Conservation (phyloP, 2,329 filamentous ascomycete genomes). For the Pseudocercospora cruenta region DNA sequence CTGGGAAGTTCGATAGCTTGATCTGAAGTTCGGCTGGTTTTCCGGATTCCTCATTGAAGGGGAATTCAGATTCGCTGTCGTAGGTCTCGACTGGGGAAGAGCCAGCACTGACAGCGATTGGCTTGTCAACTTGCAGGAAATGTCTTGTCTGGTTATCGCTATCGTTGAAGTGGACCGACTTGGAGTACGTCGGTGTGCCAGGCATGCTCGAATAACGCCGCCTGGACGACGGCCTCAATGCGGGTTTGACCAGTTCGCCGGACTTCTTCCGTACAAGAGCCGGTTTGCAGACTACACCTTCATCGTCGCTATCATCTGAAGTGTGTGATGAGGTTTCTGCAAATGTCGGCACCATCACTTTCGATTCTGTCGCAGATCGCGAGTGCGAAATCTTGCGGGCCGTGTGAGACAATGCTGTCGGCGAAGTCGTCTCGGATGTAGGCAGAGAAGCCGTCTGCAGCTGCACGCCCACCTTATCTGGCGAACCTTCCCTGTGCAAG, state of each 20-base stretch:
- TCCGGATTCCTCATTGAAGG: conserved; percentile 66
- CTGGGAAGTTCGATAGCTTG: conserved; percentile 78
- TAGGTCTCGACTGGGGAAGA: conserved; percentile 89
- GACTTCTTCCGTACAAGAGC: conserved; percentile 97
- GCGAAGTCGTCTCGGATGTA: conserved; percentile 38
- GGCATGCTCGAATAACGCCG: conserved; percentile 94
- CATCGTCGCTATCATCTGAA: conserved; percentile 57
- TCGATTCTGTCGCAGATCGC: conserved; percentile 61
- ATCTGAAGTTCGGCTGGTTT: conserved; percentile 81
- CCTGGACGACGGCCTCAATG: conserved; percentile 77
- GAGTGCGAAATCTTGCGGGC: conserved; percentile 65
- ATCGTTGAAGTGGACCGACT: conserved; percentile 97
- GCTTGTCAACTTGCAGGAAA: conserved; percentile 90
- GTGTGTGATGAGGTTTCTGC: conserved; percentile 50
- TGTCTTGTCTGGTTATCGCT: conserved; percentile 95
- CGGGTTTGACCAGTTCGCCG: conserved; percentile 91
- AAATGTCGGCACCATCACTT: conserved; percentile 51
- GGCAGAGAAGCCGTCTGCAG: conserved; percentile 39
- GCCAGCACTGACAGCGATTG: conserved; percentile 92
- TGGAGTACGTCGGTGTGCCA: conserved; percentile 91
- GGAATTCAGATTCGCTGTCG: conserved; percentile 86
- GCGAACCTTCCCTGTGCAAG: conserved; percentile 64
- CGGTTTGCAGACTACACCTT: conserved; percentile 61
- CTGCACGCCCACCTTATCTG: conserved; percentile 42
- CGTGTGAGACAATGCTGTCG: conserved; percentile 49